Conservation (phyloP, 768 basidiomycete species). For the Calocera cornea region DNA sequence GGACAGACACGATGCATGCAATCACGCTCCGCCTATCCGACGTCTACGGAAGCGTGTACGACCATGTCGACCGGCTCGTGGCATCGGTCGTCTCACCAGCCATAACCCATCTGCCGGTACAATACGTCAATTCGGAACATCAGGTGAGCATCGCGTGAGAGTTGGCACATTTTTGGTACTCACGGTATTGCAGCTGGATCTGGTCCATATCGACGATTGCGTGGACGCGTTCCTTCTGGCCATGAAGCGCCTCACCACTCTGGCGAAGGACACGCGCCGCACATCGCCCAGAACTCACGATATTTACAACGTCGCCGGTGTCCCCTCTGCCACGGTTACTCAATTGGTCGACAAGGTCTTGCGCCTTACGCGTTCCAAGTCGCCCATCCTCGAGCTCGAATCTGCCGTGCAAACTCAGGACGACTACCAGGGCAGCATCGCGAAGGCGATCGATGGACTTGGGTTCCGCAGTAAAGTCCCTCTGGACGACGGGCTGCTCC, state of each 20-base stretch:
- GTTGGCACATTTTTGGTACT: no score
- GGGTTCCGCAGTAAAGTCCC: slow-evolving; percentile 18
- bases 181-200: no score
- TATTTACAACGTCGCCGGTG: slow-evolving; percentile 20
- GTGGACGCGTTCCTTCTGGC: slow-evolving; percentile 19
- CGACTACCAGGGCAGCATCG: neutral
- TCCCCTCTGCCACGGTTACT: slow-evolving; percentile 13
- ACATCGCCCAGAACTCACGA: slow-evolving; percentile 6
- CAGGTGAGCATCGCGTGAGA: no score
- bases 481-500: slow-evolving; percentile 18
- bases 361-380: slow-evolving; percentile 18
- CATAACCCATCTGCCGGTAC: slow-evolving; percentile 18
- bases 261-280: neutral
- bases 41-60: slow-evolving; percentile 20
- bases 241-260: slow-evolving; percentile 10
- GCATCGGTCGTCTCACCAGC: slow-evolving; percentile 18
- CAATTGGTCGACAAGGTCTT: slow-evolving; percentile 20
- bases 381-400: slow-evolving; percentile 19
- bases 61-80: slow-evolving; percentile 20
- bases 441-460: slow-evolving; percentile 12
- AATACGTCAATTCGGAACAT: no score
- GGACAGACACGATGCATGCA: slow-evolving; percentile 4
- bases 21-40: slow-evolving; percentile 20
- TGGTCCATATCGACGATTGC: slow-evolving; percentile 22
- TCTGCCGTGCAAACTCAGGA: neutral